Percentiles rank a stretch among this genome's conserved stretches.
phyloP scores from a whole-genome alignment of 257 asterid genomes.

The Ehretia macrophylla region DNA sequence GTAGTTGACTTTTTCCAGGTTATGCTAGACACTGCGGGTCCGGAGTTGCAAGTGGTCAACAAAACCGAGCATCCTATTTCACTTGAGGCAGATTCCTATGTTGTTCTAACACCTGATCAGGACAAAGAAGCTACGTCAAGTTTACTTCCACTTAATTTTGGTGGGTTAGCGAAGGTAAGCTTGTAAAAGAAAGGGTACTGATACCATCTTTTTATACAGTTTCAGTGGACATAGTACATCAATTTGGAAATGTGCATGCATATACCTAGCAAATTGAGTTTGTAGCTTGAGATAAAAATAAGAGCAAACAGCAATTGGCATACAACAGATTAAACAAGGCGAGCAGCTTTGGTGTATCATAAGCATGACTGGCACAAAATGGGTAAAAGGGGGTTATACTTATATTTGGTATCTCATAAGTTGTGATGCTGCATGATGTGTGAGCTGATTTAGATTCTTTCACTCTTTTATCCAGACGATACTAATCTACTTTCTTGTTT shows the following conservation, averaged over 20 bases:
- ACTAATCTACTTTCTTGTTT: no score
- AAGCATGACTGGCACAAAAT: no score
- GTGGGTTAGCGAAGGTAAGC: conserved; percentile 55
- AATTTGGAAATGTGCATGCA: not conserved
- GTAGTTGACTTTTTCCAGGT: conserved; percentile 31
- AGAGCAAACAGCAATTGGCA: no score
- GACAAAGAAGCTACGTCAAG: conserved; percentile 56
- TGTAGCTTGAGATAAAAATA: no score
- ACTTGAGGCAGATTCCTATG: conserved; percentile 45
- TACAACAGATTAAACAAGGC: no score
- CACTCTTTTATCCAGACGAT: no score
- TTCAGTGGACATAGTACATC: not conserved
- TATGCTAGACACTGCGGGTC: conserved; percentile 79
- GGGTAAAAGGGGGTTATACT: no score
- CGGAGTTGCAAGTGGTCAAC: conserved; percentile 69
- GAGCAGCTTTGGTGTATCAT: no score
- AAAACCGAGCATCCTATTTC: conserved; percentile 46
- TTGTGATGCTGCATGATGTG: no score
- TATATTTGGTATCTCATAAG: no score
- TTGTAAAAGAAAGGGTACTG: not conserved
- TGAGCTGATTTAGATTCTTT: no score
- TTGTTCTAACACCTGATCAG: conserved; percentile 55
- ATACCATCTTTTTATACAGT: not conserved
- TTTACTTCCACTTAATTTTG: conserved; percentile 60
- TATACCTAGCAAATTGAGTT: not conserved